These are phyloP conservation scores for Ophiostoma piceae DNA, from an alignment of 2,329 filamentous ascomycete genomes.

Conservation along the genomic window DNA sequence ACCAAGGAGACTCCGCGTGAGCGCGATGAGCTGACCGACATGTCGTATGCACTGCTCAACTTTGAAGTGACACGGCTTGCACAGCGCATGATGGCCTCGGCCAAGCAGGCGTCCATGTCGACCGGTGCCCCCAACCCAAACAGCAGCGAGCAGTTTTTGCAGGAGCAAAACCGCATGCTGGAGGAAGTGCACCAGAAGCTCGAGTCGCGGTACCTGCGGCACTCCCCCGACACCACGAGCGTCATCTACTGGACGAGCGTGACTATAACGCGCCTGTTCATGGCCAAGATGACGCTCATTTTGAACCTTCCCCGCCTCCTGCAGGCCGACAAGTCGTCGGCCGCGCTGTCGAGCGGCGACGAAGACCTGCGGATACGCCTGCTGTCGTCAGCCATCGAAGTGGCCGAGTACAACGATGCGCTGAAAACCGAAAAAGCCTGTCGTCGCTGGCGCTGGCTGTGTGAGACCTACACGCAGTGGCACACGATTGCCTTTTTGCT, in stretches of 20 bases:
- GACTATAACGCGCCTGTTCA: constrained; percentile 55
- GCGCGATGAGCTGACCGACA: constrained; percentile 49
- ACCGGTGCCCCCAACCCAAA: constrained; percentile 28
- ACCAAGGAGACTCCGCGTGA: constrained; percentile 44
- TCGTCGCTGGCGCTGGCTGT: constrained; percentile 53
- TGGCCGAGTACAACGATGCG: constrained; percentile 51
- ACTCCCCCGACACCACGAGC: constrained; percentile 33
- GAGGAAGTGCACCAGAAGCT: constrained; percentile 42
- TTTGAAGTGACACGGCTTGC: constrained; percentile 36
- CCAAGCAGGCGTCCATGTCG: constrained; percentile 10
- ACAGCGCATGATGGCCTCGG: constrained; percentile 36
- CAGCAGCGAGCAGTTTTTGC: constrained; percentile 30
- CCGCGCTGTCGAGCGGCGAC: constrained; percentile 20
- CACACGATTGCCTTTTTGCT: constrained; percentile 53
- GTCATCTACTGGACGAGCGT: constrained; percentile 39
- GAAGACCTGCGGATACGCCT: constrained; percentile 41
- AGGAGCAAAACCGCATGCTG: constrained; percentile 43
- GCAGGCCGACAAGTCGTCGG: constrained; percentile 26
- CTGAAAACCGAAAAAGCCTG: constrained; percentile 46
- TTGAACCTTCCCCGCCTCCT: constrained; percentile 67
- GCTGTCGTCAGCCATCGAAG: constrained; percentile 47
- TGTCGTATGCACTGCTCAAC: constrained; percentile 42
- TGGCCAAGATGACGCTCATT: constrained; percentile 73
- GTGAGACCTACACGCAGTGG: constrained; percentile 56
- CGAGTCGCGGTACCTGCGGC: constrained; percentile 41